These are phyloP conservation scores for Hibiscus mutabilis DNA, from an alignment of 345 rosid species.

Conservation along the genomic window DNA sequence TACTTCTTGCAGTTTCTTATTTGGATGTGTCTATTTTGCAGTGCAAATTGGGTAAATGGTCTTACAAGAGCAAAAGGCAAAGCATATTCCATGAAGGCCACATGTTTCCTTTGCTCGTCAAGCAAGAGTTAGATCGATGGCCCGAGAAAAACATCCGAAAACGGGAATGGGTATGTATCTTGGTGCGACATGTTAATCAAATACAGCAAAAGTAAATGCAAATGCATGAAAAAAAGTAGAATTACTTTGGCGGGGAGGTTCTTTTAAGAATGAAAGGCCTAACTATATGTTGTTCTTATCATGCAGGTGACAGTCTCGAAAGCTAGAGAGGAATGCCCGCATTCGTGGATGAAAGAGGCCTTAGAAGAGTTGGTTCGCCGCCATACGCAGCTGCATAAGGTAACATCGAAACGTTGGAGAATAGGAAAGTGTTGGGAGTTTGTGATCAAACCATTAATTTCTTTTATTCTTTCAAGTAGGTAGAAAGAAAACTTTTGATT, in stretches of 20 bases:
- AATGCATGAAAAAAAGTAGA: background rate
- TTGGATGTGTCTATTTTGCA: background rate
- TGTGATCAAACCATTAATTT: too few relatives aligned
- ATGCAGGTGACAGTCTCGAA: constrained; percentile 33
- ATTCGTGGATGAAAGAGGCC: constrained; percentile 59
- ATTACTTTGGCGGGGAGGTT: too few relatives aligned
- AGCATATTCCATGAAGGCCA: constrained; percentile 36
- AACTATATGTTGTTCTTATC: background rate
- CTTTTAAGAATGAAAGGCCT: too few relatives aligned
- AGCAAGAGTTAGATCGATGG: constrained; percentile 38
- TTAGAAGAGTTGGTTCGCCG: constrained; percentile 33
- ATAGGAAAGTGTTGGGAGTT: too few relatives aligned
- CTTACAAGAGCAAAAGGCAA: constrained; percentile 46
- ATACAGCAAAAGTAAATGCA: too few relatives aligned
- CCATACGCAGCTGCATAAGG: background rate
- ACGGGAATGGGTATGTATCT: constrained; percentile 41
- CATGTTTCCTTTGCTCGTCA: constrained; percentile 50
- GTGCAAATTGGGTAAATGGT: constrained; percentile 44
- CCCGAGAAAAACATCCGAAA: constrained; percentile 42
- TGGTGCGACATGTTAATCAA: background rate
- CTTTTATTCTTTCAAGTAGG: too few relatives aligned
- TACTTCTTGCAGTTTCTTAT: background rate
- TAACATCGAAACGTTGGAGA: background rate
- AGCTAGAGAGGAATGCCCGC: constrained; percentile 40
- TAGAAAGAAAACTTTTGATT: too few relatives aligned